Conservation (phyloP, 1,284 basidiomycete genomes). For the Tilletia horrida region DNA sequence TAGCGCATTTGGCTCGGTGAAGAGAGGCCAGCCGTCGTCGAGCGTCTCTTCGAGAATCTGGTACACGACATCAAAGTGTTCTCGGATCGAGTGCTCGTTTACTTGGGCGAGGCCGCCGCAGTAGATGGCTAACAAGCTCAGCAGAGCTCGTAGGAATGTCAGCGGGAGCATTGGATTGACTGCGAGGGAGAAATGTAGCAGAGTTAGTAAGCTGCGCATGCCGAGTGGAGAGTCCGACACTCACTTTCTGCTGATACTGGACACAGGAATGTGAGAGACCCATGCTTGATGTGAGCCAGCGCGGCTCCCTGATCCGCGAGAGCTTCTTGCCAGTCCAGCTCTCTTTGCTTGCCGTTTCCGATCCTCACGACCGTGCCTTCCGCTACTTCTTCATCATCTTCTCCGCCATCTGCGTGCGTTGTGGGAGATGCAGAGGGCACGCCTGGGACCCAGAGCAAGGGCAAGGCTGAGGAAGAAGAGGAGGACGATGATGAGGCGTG, state of each 20-base stretch:
- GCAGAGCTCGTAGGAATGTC: constrained; percentile 78
- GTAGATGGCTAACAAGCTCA: constrained; percentile 53
- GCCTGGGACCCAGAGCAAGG: constrained; percentile 40
- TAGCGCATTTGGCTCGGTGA: constrained; percentile 47
- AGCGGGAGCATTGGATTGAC: constrained; percentile 84
- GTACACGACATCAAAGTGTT: constrained; percentile 52
- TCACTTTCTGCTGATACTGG: constrained; percentile 70
- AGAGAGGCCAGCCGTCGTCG: constrained; percentile 48
- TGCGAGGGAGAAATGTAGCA: constrained; percentile 51
- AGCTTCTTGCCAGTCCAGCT: constrained; percentile 16
- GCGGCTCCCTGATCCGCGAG: constrained; percentile 57
- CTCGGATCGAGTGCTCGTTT: constrained; percentile 45
- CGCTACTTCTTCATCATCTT: constrained; percentile 25
- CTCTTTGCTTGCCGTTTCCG: constrained; percentile 25
- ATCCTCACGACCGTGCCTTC: constrained; percentile 24
- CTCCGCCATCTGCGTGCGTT: constrained; percentile 18
- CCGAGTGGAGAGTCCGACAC: constrained; percentile 19
- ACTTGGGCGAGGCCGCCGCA: constrained; percentile 31
- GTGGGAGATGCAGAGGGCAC: constrained; percentile 22
- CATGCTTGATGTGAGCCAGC: constrained; percentile 74
- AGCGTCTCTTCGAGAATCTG: constrained; percentile 51
- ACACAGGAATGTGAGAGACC: constrained; percentile 71
- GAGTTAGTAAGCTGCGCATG: constrained; percentile 19
- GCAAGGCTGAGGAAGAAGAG: constrained; percentile 21
- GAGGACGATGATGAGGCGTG: constrained; percentile 56